These are phyloP conservation scores for Carex littledalei DNA, from an alignment of 176 grass and related monocot species.

Conservation along the genomic window DNA sequence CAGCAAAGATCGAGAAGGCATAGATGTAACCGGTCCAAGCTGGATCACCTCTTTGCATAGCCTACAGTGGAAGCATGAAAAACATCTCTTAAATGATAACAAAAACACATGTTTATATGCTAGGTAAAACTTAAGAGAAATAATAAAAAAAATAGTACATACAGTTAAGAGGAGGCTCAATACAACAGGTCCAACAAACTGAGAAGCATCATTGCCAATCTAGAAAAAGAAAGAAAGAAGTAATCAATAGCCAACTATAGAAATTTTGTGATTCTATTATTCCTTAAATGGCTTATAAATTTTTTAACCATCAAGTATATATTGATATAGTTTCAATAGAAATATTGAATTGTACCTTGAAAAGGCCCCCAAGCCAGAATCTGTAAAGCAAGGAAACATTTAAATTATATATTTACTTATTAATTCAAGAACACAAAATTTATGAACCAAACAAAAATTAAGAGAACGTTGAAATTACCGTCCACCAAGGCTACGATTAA, in stretches of 20 bases:
- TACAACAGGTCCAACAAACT: conserved; percentile 90
- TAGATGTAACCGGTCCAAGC: conserved; percentile 88
- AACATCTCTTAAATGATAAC: neutral
- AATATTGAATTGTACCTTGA: conserved; percentile 53
- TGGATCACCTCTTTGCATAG: conserved; percentile 94
- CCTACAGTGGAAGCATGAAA: conserved; percentile 34
- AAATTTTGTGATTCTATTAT: neutral
- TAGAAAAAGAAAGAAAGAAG: conserved; percentile 15
- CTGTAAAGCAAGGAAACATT: conserved; percentile 24
- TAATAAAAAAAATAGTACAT: conserved; percentile 25
- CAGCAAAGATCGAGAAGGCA: conserved; percentile 90
- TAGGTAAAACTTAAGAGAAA: neutral
- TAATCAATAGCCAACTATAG: too few species aligned
- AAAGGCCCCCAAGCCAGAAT: conserved; percentile 95
- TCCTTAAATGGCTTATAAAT: neutral
- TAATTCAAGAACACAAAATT: conserved; percentile 11
- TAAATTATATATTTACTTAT: conserved; percentile 5
- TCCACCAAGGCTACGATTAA: conserved; percentile 71
- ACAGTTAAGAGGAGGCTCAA: conserved; percentile 80
- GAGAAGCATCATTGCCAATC: conserved; percentile 96
- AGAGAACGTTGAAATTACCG: conserved; percentile 36
- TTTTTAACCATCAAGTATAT: neutral
- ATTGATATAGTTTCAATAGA: neutral
- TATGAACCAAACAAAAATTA: neutral
- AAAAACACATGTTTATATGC: neutral